These are phyloP conservation scores for Naegleria gruberi DNA, from an alignment of 208 protist genomes.

Conservation along the genomic window DNA sequence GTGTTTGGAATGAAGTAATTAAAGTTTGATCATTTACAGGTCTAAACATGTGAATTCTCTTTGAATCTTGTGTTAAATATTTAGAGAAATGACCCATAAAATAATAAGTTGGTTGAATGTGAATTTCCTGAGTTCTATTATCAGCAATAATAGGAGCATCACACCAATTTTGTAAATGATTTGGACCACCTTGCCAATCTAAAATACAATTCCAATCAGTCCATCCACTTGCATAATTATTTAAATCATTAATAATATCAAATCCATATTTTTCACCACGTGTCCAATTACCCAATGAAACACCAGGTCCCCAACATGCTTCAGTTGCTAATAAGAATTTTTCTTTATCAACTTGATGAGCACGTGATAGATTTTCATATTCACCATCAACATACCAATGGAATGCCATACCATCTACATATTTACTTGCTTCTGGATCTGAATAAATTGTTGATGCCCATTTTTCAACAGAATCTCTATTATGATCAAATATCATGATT, in stretches of 20 bases:
- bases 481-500: slow-evolving; percentile 50
- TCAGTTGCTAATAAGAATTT: slow-evolving; percentile 36
- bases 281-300: background rate
- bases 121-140: slow-evolving; percentile 6
- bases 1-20: background rate
- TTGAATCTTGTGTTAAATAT: slow-evolving; percentile 28
- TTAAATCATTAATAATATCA: slow-evolving; percentile 40
- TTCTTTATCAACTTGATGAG: background rate
- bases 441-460: slow-evolving; percentile 35
- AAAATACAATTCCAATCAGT: slow-evolving; percentile 45
- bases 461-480: slow-evolving; percentile 37
- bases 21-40: background rate
- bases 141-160: slow-evolving; percentile 39
- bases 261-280: slow-evolving; percentile 29
- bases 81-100: slow-evolving; percentile 44
- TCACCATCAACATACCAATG: slow-evolving; percentile 35
- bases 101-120: slow-evolving; percentile 32
- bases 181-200: slow-evolving; percentile 36
- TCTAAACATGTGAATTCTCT: background rate
- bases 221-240: slow-evolving; percentile 34
- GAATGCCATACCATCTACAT: slow-evolving; percentile 40
- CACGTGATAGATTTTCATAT: background rate
- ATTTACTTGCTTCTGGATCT: slow-evolving; percentile 30
- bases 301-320: slow-evolving; percentile 26
- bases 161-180: slow-evolving; percentile 41